phyloP scores from a whole-genome alignment of 2,329 filamentous ascomycete genomes.

The Fusarium dlaminii region DNA sequence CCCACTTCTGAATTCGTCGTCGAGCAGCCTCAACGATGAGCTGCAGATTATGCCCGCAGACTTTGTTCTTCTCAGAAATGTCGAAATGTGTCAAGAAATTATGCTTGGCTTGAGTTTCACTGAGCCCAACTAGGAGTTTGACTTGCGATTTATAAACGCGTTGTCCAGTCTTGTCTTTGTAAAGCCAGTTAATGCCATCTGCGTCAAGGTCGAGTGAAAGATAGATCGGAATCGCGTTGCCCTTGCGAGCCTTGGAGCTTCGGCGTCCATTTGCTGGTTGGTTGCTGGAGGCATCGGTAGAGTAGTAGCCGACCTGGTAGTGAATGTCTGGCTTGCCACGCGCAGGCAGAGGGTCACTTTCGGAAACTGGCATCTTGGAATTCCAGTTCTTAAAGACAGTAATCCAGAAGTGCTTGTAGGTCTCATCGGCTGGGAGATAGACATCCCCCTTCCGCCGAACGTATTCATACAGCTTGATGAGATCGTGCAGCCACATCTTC shows the following conservation, averaged over 20 bases:
- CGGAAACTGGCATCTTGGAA: neutral
- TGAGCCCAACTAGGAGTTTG: neutral
- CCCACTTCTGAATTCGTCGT: constrained; percentile 5
- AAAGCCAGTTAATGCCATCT: constrained; percentile 1
- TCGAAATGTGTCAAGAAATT: neutral
- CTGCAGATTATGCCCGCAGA: neutral
- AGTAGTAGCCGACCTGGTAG: neutral
- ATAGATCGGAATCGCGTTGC: neutral
- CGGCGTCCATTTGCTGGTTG: neutral
- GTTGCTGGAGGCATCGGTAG: neutral
- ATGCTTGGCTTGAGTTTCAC: neutral
- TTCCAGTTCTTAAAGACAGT: neutral
- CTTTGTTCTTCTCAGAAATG: neutral
- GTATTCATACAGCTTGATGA: neutral
- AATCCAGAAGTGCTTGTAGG: neutral
- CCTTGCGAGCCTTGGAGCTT: neutral
- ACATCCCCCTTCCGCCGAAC: neutral
- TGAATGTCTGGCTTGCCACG: neutral
- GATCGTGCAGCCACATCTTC: constrained; percentile 8
- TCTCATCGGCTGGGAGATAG: neutral
- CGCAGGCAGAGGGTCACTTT: neutral
- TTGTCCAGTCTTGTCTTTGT: neutral
- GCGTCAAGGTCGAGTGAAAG: neutral
- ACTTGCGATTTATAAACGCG: neutral
- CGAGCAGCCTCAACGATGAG: constrained; percentile 10